Percentiles rank a stretch among this genome's conserved stretches.
phyloP scores from a whole-genome alignment of 352 stramenopile genomes.

The Globisporangium okanoganense region DNA sequence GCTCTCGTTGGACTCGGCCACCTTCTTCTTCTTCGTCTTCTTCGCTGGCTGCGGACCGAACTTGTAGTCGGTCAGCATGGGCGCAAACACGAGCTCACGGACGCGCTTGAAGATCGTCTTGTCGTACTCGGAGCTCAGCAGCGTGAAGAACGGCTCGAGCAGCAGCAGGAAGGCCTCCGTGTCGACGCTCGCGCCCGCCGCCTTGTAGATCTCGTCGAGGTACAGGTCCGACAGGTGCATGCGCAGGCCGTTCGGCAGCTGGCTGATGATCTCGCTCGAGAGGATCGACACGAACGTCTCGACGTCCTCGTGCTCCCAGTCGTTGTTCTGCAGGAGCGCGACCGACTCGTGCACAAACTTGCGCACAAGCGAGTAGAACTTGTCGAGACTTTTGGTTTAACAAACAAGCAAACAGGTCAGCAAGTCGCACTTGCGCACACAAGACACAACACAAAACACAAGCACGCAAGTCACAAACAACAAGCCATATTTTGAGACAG shows the following conservation, averaged over 20 bases:
- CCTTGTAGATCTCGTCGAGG: conserved; percentile 56
- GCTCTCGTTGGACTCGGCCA: conserved; percentile 33
- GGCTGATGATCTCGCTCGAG: conserved; percentile 66
- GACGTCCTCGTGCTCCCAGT: conserved; percentile 48
- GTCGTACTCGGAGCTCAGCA: conserved; percentile 76
- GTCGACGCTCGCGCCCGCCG: conserved; percentile 44
- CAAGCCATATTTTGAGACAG: no score
- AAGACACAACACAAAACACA: background rate
- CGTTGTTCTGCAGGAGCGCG: conserved; percentile 46
- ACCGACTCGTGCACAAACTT: conserved; percentile 77
- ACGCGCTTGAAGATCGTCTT: conserved; percentile 80
- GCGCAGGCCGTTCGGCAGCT: conserved; percentile 76
- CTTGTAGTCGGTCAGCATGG: conserved; percentile 63
- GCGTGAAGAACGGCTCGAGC: conserved; percentile 78
- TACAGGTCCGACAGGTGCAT: conserved; percentile 80
- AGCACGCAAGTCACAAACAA: no score
- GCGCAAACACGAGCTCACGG: conserved; percentile 66
- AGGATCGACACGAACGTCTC: conserved; percentile 58
- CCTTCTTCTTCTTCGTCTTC: conserved; percentile 28
- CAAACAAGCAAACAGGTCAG: background rate
- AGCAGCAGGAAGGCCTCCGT: conserved; percentile 66
- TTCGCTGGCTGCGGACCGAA: conserved; percentile 51
- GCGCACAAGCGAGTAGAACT: conserved; percentile 83
- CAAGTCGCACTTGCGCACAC: background rate
- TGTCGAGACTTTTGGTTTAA: conserved; percentile 49